These are phyloP conservation scores for Ilyonectria robusta DNA, from an alignment of 2,329 filamentous ascomycete genomes.

Conservation along the genomic window DNA sequence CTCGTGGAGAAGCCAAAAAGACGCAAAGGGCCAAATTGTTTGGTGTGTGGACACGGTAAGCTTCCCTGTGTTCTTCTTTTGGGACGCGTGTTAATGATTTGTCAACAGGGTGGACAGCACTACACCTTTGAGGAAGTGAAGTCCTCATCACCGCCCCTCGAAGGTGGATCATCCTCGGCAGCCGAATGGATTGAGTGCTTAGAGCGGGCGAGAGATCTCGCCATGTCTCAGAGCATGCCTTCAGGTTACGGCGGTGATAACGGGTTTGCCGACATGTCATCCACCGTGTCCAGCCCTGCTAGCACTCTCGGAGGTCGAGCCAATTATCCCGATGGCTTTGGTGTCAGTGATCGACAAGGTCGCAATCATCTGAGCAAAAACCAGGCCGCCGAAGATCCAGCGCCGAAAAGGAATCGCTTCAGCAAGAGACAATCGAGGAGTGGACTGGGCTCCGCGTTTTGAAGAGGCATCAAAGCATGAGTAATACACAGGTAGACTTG, in stretches of 20 bases:
- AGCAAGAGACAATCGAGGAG: slow-evolving; percentile 96
- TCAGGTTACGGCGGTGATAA: slow-evolving; percentile 78
- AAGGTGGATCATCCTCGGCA: slow-evolving; percentile 76
- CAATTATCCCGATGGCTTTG: slow-evolving; percentile 67
- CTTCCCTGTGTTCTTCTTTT: slow-evolving; percentile 39
- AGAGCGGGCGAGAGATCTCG: slow-evolving; percentile 88
- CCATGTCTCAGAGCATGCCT: slow-evolving; percentile 78
- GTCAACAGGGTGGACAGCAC: slow-evolving; percentile 83
- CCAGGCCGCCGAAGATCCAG: slow-evolving; percentile 68
- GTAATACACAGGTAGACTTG: slow-evolving; percentile 31
- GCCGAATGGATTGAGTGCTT: slow-evolving; percentile 95
- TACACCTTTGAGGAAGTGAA: slow-evolving; percentile 96
- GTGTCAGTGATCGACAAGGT: slow-evolving; percentile 65
- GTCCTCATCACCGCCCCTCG: slow-evolving; percentile 66
- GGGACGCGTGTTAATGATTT: slow-evolving; percentile 11
- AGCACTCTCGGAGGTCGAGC: slow-evolving; percentile 77
- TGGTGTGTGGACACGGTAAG: slow-evolving; percentile 96
- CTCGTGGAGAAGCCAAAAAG: slow-evolving; percentile 83
- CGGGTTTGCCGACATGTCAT: slow-evolving; percentile 77
- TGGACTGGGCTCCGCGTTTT: slow-evolving; percentile 92
- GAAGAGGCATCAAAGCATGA: slow-evolving; percentile 37
- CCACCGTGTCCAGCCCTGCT: slow-evolving; percentile 81
- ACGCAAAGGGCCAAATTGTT: slow-evolving; percentile 87
- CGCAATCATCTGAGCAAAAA: slow-evolving; percentile 73
- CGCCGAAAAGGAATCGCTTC: slow-evolving; percentile 76